Evolutionary conservation across 805 yeast species (phyloP), one percentile per base, ranked within the genome.

Genomic region (Zygoascus biomembranicola): DNA sequence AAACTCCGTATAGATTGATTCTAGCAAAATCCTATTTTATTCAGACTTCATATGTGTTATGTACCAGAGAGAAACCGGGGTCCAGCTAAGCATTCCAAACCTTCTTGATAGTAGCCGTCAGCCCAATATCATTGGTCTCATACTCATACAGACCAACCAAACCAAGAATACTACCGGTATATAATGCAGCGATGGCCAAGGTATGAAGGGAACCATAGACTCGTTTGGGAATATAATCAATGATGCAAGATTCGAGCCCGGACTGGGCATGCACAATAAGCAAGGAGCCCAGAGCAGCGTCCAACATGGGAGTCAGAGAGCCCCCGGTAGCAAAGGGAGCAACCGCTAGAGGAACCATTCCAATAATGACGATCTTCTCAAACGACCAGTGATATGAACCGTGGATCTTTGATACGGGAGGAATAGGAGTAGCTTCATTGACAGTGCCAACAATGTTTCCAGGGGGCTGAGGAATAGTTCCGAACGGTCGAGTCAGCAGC

Each of bases 331-430:
- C 78, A 60, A 90, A 79, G 20, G 98, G 96, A 20, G 83, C 72
- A 42, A 84, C 77, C 31, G 82, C 76, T 56, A 92, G 73, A 32
- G 99, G 99, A 23, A 89, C 77, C 67, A 90, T 73, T 10, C 84
- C 80, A 16, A 84, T 68, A 2, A 95, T 77, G 37, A 89, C 72
- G 4, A 80, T 63, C 61, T 87, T 80, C 75, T 92, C 99, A 62
- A 84, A 82, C n/a, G 87, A 74, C 99, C 99, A 92, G 74, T 90
- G 98, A 68, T 81, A 78, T 23, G 95, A 86, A 48, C 98, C 97
- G 64, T 89, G 90, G 50, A 75, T 65, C 59, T 76, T 79, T 63
- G 79, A 75, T 5, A 82, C 67, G 43, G 75, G 69, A 42, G 97
- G 97, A 14, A 80, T 73, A 35, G 73, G 71, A 63, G 77, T 85